Base-by-base conservation (phyloP, 257 asterid species). In the Solanum neorickii region DNA sequence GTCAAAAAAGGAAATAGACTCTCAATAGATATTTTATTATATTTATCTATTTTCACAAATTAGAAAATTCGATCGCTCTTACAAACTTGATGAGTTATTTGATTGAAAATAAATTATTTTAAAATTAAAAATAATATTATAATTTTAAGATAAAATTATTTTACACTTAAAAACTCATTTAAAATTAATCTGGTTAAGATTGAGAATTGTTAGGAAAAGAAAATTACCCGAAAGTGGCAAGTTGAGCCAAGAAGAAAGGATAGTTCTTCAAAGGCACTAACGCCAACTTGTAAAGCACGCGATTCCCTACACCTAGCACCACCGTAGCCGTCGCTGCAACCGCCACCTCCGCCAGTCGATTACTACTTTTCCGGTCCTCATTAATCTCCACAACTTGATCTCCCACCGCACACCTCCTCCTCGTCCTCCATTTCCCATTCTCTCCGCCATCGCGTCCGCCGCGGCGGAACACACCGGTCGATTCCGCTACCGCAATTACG, bases 171-270 rank as follows among this genome's bases (percentile, higher is more conserved):
- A 60, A 31, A 60, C 14, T 60, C 2, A 60, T 4, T 3, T 60
- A 60, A 60, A 60, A 21, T 60, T 0, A 60, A 23, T 23, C n/a
- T 49, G 0, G 33, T 60, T 6, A 18, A 52, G 5, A 0, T 2
- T 0, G 9, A 20, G 52, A 4, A 12, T 1, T 46, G 0, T 46
- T 12, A 1, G 0, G 52, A 12, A 46, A 46, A 46, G 16, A 23
- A 21, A n/a, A 27, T 27, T 93, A 96, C 99, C 98, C 99, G 90
- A 96, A 91, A 76, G 99, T 96, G 87, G 99, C 98, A 83, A 96
- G 91, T 91, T 96, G 98, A 75, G 99, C 99, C n/a, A 96, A 95
- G 44, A 96, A 95, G 91, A 96, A 96, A 0, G 99, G 99, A 88
- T 96, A 93, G 31, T 87, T 95, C 89, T 93, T 95, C 47, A 96